A percentile compares a stretch with the other conserved stretches of the same genome.
These are phyloP conservation scores for Boletus edulis DNA, from an alignment of 768 basidiomycete species.

Conservation along the genomic window DNA sequence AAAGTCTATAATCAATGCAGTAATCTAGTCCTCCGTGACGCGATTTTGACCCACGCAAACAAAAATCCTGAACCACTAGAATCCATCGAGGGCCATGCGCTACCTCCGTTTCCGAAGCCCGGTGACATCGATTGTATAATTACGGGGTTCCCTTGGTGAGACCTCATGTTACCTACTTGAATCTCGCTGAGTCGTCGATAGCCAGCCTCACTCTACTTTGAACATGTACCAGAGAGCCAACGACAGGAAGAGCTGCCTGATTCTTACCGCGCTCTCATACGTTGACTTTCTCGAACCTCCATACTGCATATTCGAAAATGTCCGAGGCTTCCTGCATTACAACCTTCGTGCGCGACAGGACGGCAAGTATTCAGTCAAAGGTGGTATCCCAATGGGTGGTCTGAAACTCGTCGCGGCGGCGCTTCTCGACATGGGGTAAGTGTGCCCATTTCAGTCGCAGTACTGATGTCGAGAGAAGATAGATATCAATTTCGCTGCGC, in stretches of 20 bases:
- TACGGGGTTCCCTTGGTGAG: conserved; percentile 76
- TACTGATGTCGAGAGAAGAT: neutral
- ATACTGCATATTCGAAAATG: conserved; percentile 50
- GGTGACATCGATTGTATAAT: conserved; percentile 60
- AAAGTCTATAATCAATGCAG: conserved; percentile 70
- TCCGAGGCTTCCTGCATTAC: conserved; percentile 42
- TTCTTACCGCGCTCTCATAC: conserved; percentile 53
- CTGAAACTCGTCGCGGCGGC: conserved; percentile 64
- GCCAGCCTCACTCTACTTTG: conserved; percentile 70
- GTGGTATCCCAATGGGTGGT: conserved; percentile 72
- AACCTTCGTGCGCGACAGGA: conserved; percentile 38
- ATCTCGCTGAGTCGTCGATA: conserved; percentile 28
- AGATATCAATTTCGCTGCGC: conserved; percentile 46
- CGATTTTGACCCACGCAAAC: conserved; percentile 49
- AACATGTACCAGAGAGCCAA: conserved; percentile 71
- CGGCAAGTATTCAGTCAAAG: conserved; percentile 45
- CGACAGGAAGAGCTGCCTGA: conserved; percentile 66
- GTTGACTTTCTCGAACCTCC: conserved; percentile 41
- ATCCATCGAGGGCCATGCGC: conserved; percentile 35
- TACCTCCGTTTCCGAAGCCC: conserved; percentile 48
- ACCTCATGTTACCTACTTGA: neutral
- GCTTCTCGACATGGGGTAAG: conserved; percentile 65
- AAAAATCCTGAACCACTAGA: conserved; percentile 39
- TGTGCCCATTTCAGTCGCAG: neutral
- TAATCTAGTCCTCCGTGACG: conserved; percentile 58